phyloP scores from a whole-genome alignment of 2,329 filamentous ascomycete genomes.

The Dichotomopilus funicola region DNA sequence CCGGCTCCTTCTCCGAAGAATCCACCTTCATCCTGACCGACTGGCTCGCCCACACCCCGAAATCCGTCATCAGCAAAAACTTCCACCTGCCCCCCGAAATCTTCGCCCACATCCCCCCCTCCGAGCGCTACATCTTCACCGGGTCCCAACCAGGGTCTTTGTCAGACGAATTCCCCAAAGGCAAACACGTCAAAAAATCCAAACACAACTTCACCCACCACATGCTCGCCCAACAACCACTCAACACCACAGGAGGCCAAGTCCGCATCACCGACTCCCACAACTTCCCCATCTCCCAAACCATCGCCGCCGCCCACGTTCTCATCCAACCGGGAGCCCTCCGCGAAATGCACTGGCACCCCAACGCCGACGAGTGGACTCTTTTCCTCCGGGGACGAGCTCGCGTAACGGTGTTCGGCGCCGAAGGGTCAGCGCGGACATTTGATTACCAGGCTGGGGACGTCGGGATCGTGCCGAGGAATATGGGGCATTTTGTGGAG shows the following conservation, averaged over 20 bases:
- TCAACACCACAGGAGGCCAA: slow-evolving; percentile 59
- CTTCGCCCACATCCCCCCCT: slow-evolving; percentile 59
- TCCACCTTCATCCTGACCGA: slow-evolving; percentile 69
- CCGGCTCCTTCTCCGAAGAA: slow-evolving; percentile 48
- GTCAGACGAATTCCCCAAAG: slow-evolving; percentile 55
- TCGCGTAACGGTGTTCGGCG: slow-evolving; percentile 66
- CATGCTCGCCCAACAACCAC: slow-evolving; percentile 63
- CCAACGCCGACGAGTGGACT: slow-evolving; percentile 72
- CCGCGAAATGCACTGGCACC: slow-evolving; percentile 80
- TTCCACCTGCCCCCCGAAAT: slow-evolving; percentile 66
- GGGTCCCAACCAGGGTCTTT: slow-evolving; percentile 59
- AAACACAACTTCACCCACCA: slow-evolving; percentile 64
- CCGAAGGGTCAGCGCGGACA: slow-evolving; percentile 61
- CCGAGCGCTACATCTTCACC: slow-evolving; percentile 73
- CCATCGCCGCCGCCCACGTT: slow-evolving; percentile 65
- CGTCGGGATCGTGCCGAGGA: slow-evolving; percentile 68
- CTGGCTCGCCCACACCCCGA: slow-evolving; percentile 65
- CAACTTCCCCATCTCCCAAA: slow-evolving; percentile 68
- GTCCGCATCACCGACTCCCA: slow-evolving; percentile 70
- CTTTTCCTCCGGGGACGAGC: slow-evolving; percentile 70
- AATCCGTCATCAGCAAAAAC: slow-evolving; percentile 66
- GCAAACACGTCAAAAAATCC: slow-evolving; percentile 58
- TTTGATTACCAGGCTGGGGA: slow-evolving; percentile 73
- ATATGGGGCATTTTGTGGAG: slow-evolving; percentile 78
- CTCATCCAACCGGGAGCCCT: slow-evolving; percentile 65